phyloP scores from a whole-genome alignment of 2,329 filamentous ascomycete genomes.

The Calonectria pauciramosa region DNA sequence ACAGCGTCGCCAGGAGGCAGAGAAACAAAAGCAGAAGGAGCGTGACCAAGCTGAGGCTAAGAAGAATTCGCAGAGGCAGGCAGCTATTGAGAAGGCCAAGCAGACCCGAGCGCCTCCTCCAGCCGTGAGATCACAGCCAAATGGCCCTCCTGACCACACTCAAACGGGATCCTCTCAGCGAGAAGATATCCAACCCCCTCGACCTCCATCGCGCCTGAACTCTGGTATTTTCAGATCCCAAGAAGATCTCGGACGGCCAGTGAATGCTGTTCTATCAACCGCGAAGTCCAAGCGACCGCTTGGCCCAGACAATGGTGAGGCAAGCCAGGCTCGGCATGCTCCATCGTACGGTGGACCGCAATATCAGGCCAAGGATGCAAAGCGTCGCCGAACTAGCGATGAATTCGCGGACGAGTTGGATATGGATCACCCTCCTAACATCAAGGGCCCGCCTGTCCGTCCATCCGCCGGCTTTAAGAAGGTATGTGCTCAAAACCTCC shows the following conservation, averaged over 20 bases:
- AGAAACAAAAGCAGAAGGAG: conserved; percentile 73
- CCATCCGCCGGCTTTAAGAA: conserved; percentile 80
- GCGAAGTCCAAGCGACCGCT: conserved; percentile 82
- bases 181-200: conserved; percentile 52
- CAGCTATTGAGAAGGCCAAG: conserved; percentile 74
- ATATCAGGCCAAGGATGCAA: conserved; percentile 79
- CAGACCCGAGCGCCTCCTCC: conserved; percentile 74
- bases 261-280: conserved; percentile 72
- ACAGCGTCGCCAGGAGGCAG: conserved; percentile 71
- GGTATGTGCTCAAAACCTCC: conserved; percentile 59
- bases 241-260: conserved; percentile 73
- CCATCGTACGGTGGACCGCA: conserved; percentile 68
- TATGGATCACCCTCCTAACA: conserved; percentile 67
- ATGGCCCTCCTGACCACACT: conserved; percentile 62
- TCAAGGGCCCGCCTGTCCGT: conserved; percentile 88
- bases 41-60: conserved; percentile 75
- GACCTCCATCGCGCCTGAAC: conserved; percentile 71
- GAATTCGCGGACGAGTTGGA: conserved; percentile 75
- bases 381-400: conserved; percentile 84
- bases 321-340: conserved; percentile 60
- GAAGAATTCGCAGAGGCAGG: conserved; percentile 75
- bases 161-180: conserved; percentile 49
- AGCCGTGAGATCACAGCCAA: conserved; percentile 67
- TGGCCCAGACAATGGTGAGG: conserved; percentile 73
- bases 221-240: conserved; percentile 64